phyloP scores from a whole-genome alignment of 495 filamentous ascomycete genomes.

The Cenococcum geophilum region DNA sequence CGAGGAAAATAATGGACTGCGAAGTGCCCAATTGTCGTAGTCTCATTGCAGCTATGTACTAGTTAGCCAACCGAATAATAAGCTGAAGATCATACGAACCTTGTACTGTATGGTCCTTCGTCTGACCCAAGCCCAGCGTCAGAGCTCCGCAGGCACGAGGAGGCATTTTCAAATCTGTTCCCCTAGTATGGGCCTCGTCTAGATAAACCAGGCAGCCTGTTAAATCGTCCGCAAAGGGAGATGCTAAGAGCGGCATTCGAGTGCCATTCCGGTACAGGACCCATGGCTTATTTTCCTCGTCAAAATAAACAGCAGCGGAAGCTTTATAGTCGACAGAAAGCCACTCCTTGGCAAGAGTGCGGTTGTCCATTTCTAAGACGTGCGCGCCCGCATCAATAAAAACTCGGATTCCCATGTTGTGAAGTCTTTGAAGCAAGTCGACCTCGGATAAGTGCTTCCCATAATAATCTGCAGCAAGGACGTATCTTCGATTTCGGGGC shows the following conservation, averaged over 20 bases:
- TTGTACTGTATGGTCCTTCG: conserved; percentile 67
- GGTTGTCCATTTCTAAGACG: conserved; percentile 46
- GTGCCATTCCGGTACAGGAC: conserved; percentile 44
- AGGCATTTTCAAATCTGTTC: conserved; percentile 64
- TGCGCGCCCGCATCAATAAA: conserved; percentile 51
- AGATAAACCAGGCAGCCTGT: conserved; percentile 62
- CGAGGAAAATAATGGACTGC: conserved; percentile 37
- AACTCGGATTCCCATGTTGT: conserved; percentile 35
- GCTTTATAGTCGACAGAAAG: conserved; percentile 35
- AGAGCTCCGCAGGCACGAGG: conserved; percentile 54
- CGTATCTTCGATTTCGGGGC: conserved; percentile 40
- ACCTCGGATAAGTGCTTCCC: conserved; percentile 38
- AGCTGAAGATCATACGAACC: no score
- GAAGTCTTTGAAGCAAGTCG: conserved; percentile 38
- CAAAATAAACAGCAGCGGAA: conserved; percentile 44
- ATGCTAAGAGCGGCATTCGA: conserved; percentile 44
- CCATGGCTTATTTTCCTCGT: conserved; percentile 38
- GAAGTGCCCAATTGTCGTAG: conserved; percentile 20
- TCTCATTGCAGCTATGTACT: conserved; percentile 33
- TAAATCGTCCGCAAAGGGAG: conserved; percentile 56
- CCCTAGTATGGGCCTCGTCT: conserved; percentile 68
- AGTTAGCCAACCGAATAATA: no score
- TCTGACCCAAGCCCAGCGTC: conserved; percentile 58
- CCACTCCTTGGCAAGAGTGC: conserved; percentile 44
- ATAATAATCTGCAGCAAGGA: conserved; percentile 30